Evolutionary conservation across 805 yeast genomes (phyloP), one percentile per base, ranked within the genome.

Genomic region (Ogataea henricii): DNA sequence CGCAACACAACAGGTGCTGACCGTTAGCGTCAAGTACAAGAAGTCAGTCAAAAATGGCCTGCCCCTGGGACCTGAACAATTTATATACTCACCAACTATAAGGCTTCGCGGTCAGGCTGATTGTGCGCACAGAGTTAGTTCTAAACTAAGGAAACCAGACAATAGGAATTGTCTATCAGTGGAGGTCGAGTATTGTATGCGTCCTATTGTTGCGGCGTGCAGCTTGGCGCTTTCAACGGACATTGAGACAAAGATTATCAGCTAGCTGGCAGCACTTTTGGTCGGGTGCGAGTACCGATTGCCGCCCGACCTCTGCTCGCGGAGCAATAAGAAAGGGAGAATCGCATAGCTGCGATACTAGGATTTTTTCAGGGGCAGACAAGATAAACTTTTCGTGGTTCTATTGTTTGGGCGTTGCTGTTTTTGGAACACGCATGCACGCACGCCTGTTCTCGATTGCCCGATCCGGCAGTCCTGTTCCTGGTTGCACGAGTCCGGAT

Each of bases 91-190:
- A 36, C 40, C 23, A 30, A 27, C 34, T 30, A 30, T 36, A 18
- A 39, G 32, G 42, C 33, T 39, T 39, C 30, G 42, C 40, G 40
- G 40, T 36, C 40, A 21, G 22, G 4, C 32, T 25, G 42, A 39
- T 39, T 39, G 42, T 39, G 42, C 42, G 42, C 29, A 36, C 25
- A 36, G 20, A 17, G 21, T 39, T 10, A 39, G 42, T 18, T 26
- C 27, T 25, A 17, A 16, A 26, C 42, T 39, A 39, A 39, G 25
- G 6, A 17, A 10, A 12, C 7, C 12, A 22, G 17, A 39, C 42
- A 39, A 39, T 39, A 25, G 13, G 18, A 6, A 7, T 27, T 27
- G 18, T 39, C 26, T 39, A 39, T 39, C 42, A 39, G 33, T 17
- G 33, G 33, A 39, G 30, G 20, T 14, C 16, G 8, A 7, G 27